Evolutionary conservation across 1,284 basidiomycete species (phyloP), one percentile per base, ranked within the genome.

Genomic region (Pulveroboletus sp.): DNA sequence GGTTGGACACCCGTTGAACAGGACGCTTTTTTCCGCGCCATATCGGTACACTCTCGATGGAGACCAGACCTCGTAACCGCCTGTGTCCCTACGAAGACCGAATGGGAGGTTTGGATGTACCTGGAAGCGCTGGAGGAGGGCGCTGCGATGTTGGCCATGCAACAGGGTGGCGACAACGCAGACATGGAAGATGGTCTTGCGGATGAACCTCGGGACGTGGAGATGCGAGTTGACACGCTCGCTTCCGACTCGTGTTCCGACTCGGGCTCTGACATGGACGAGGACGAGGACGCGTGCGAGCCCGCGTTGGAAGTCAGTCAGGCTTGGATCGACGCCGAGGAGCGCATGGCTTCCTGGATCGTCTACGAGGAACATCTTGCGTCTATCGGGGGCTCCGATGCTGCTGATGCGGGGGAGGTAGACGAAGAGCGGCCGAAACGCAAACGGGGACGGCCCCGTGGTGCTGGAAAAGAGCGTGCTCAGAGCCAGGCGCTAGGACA

Each of bases 1-100:
- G 9, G 75, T 57, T 94, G 92, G 92, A 83, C 84, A 5, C 65
- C 78, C 0, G 60, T 72, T 9, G 91, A 94, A 66, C 89, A 89
- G 63, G 75, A 82, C 15, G 61, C 67, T 0, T 92, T 94, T 73
- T 94, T 92, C 65, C 86, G 83, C 64, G 69, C 66, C 1, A 53
- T 72, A 24, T 64, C 66, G 15, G 58, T 67, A 12, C 43, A 70
- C 52, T 75, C 74, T 2, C 58, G 70, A 24, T 71, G 73, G 64
- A 49, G 74, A 22, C 73, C 72, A 0, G 72, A 75, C 53, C 64
- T 73, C 45, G 65, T 73, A 17, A 66, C 72, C n/a, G 57, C 59
- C 1, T 68, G 59, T n/a, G 50, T 75, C 15, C 63, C 64, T 35
- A 65, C 73, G 25, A 65, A 53, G 56, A 62, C 55, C 6, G 57